Conservation (phyloP, 306 rosid genomes). For the Citrullus mucosospermus region DNA sequence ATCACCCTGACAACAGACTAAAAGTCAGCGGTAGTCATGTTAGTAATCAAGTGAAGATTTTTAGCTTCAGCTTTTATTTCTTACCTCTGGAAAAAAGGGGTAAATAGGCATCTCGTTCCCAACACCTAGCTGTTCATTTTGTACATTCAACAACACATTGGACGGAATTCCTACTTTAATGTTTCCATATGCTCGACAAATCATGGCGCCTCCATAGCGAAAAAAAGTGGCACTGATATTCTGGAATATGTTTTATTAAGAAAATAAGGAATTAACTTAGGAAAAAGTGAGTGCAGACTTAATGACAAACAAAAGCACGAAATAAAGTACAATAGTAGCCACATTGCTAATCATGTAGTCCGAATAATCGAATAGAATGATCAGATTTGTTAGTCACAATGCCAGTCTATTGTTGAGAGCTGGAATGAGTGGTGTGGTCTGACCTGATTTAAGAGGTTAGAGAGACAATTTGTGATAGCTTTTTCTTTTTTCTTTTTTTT, state of each 20-base stretch:
- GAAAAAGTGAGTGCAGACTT: not conserved
- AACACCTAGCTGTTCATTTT: slow-evolving; percentile 72
- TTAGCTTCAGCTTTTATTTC: slow-evolving; percentile 1
- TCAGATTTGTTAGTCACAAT: not conserved
- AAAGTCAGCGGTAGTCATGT: not conserved
- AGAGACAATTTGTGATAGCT: not conserved
- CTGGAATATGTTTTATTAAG: slow-evolving; percentile 23
- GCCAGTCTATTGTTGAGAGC: too few relatives aligned
- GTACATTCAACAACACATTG: slow-evolving; percentile 49
- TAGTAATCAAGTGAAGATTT: not conserved
- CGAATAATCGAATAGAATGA: not conserved
- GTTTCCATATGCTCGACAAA: slow-evolving; percentile 56
- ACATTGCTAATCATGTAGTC: not conserved
- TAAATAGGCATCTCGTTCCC: slow-evolving; percentile 73
- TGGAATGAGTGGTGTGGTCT: too few relatives aligned
- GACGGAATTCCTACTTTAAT: slow-evolving; percentile 67
- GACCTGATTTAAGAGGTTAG: not conserved
- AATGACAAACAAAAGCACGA: not conserved
- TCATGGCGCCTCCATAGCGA: slow-evolving; percentile 31
- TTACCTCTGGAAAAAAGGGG: slow-evolving; percentile 78
- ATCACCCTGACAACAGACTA: slow-evolving; percentile 46
- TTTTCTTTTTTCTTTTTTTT: too few relatives aligned
- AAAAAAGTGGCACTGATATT: slow-evolving; percentile 51
- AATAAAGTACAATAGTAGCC: not conserved
- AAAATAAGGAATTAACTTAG: slow-evolving; percentile 15